Conservation (phyloP, 2,329 filamentous ascomycete species). For the Dactylellina cionopaga region DNA sequence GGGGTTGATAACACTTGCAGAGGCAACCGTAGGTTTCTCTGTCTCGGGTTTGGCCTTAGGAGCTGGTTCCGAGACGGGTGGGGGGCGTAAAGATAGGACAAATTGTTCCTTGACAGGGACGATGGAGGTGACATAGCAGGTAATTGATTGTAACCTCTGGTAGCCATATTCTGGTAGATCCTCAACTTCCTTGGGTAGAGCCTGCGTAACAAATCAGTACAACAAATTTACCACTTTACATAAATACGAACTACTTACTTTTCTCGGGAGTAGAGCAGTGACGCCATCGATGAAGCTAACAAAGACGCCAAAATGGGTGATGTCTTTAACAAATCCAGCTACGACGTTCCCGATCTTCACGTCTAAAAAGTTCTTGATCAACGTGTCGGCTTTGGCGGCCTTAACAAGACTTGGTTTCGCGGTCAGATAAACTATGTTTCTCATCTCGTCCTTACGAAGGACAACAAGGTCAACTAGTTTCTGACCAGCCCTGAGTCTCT, state of each 20-base stretch:
- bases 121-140: slow-evolving; percentile 76
- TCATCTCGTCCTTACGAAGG: slow-evolving; percentile 83
- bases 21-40: slow-evolving; percentile 59
- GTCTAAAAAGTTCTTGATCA: slow-evolving; percentile 78
- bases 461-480: slow-evolving; percentile 83
- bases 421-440: slow-evolving; percentile 78
- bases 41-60: slow-evolving; percentile 61
- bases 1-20: slow-evolving; percentile 67
- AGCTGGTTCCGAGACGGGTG: slow-evolving; percentile 64
- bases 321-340: slow-evolving; percentile 84
- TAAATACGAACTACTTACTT: slow-evolving; percentile 10
- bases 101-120: slow-evolving; percentile 78
- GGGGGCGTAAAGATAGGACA: slow-evolving; percentile 69
- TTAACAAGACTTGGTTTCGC: slow-evolving; percentile 85
- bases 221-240: background rate
- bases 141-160: slow-evolving; percentile 77
- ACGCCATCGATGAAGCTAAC: slow-evolving; percentile 85
- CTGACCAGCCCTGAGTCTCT: slow-evolving; percentile 85
- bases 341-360: slow-evolving; percentile 75
- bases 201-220: slow-evolving; percentile 68
- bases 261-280: slow-evolving; percentile 75
- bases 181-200: slow-evolving; percentile 76
- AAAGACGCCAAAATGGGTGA: slow-evolving; percentile 82
- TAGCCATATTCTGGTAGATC: slow-evolving; percentile 79
- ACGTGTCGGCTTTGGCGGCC: slow-evolving; percentile 75